These are phyloP conservation scores for Whalleya microplaca DNA, from an alignment of 2,329 filamentous ascomycete genomes.

Conservation along the genomic window DNA sequence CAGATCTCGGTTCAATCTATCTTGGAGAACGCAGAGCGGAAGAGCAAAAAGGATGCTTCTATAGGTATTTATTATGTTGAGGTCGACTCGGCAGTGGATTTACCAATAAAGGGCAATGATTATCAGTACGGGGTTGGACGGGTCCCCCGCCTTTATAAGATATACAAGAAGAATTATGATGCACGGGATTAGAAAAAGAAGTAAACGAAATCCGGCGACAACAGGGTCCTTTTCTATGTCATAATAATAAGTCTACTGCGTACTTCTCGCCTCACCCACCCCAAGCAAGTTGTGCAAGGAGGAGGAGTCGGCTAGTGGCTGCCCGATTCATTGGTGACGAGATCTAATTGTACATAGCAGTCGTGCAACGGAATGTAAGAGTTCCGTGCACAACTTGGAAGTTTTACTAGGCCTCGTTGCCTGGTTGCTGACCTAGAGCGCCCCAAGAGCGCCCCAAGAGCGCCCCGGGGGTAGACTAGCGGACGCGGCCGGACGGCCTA, in stretches of 20 bases:
- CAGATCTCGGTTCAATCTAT: background rate
- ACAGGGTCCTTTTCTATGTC: background rate
- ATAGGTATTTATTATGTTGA: background rate
- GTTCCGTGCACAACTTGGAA: slow-evolving; percentile 18
- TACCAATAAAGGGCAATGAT: background rate
- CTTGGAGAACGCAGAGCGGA: background rate
- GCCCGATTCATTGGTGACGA: background rate
- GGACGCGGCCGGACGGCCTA: no score
- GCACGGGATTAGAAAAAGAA: background rate
- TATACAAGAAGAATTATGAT: background rate
- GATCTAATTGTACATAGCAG: slow-evolving; percentile 9
- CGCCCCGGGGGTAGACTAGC: no score
- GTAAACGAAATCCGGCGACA: background rate
- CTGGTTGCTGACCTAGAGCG: no score
- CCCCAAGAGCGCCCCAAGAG: no score
- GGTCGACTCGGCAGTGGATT: background rate
- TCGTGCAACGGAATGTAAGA: slow-evolving; percentile 15
- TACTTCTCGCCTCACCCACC: background rate
- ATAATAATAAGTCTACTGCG: background rate
- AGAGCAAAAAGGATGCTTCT: background rate
- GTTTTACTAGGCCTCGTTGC: background rate
- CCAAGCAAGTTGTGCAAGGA: background rate
- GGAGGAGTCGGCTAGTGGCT: background rate
- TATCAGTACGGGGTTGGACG: background rate
- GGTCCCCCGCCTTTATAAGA: background rate